phyloP scores from a whole-genome alignment of 2,329 filamentous ascomycete genomes.

The Decorospora gaudefroyi region DNA sequence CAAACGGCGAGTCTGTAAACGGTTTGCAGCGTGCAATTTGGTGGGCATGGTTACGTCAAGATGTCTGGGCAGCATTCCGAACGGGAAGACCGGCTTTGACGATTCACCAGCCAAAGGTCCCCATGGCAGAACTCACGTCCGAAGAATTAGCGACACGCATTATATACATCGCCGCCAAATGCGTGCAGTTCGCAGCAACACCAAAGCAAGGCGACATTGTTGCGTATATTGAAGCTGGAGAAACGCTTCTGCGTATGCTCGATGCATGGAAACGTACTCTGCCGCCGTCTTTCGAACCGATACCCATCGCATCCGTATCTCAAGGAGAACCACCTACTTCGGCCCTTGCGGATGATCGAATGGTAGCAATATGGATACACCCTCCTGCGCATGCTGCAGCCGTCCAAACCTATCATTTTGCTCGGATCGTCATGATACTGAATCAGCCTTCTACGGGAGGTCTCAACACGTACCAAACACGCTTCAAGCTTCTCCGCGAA shows the following conservation, averaged over 20 bases:
- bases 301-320: conserved; percentile 36
- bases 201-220: conserved; percentile 50
- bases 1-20: conserved; percentile 59
- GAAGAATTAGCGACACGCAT: conserved; percentile 60
- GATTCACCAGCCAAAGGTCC: conserved; percentile 60
- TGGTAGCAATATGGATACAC: conserved; percentile 36
- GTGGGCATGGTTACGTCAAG: conserved; percentile 69
- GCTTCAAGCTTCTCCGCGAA: conserved; percentile 52
- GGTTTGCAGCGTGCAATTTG: conserved; percentile 63
- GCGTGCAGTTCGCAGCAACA: conserved; percentile 61
- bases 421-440: conserved; percentile 58
- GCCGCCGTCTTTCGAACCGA: conserved; percentile 50
- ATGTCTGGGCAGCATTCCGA: conserved; percentile 66
- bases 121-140: conserved; percentile 53
- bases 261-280: conserved; percentile 56
- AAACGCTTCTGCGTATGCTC: conserved; percentile 54
- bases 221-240: conserved; percentile 51
- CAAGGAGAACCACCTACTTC: conserved; percentile 14
- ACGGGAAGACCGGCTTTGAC: conserved; percentile 61
- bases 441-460: conserved; percentile 58
- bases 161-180: conserved; percentile 61
- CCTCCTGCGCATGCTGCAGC: conserved; percentile 49
- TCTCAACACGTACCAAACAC: conserved; percentile 53
- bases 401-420: conserved; percentile 59
- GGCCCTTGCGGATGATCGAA: conserved; percentile 4